Base-by-base conservation (phyloP, 768 basidiomycete genomes). In the Trametes sanguinea region DNA sequence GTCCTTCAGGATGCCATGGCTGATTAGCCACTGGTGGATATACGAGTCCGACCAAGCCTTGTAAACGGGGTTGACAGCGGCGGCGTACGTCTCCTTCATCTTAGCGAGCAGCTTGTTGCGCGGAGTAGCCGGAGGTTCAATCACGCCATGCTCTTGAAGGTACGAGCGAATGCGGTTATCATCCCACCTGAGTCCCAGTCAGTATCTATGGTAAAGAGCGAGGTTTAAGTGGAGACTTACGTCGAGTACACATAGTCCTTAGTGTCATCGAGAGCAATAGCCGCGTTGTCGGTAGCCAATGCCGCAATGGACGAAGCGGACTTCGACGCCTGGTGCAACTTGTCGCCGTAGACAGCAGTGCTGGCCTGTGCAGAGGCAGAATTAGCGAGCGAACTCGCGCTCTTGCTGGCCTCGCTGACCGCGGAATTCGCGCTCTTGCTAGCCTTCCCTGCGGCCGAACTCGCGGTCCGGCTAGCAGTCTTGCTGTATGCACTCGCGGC, bases 171-270 rank as follows among this genome's bases (percentile, higher is more conserved):
- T 74, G 65, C 81, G 80, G 68, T 80, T 88, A 65, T 95, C 92
- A 58, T 90, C 87, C 96, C 96, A 72, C 32, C 70, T 71, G 47
- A 30, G 16, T 0, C 13, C 10, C 6, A 13, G 30, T 55, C 5
- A 52, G 39, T 35, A 47, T 3, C 1, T 1, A 22, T 22, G 22
- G 22, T 22, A 22, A 22, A 22, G 22, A 22, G 22, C 22, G 22
- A 22, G 22, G 22, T 1, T 22, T 1, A 22, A 22, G 22, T 13
- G 27, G 4, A 4, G 2, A 62, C 70, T 60, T 40, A 97, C 0
- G 89, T 84, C 0, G 90, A 93, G 73, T 90, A 96, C 16, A 95
- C 76, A 67, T 94, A 95, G 72, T 98, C 95, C 72, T 87, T 92
- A 33, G 86, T 73, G 61, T 90, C 84, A 63, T 95, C 89, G 22